These are phyloP conservation scores for Alternaria sp. DNA, from an alignment of 2,329 filamentous ascomycete genomes.

Conservation along the genomic window DNA sequence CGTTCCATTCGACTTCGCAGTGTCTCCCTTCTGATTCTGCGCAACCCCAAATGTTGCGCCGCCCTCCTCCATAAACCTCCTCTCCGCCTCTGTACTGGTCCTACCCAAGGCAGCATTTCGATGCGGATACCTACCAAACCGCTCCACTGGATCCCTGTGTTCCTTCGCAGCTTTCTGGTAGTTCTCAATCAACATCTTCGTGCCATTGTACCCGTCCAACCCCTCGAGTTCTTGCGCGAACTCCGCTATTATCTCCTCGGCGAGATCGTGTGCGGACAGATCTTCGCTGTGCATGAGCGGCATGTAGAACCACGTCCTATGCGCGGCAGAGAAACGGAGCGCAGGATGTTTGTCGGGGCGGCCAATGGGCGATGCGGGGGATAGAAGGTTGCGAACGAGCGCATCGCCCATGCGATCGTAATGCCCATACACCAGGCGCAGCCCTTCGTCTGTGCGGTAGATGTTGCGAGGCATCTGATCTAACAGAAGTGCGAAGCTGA, in stretches of 20 bases:
- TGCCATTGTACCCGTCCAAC: slow-evolving; percentile 32
- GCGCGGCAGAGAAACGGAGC: slow-evolving; percentile 41
- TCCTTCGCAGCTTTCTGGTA: slow-evolving; percentile 50
- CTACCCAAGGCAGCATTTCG: slow-evolving; percentile 61
- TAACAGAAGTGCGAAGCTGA: slow-evolving; percentile 63
- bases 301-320: slow-evolving; percentile 64
- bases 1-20: neutral
- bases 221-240: slow-evolving; percentile 44
- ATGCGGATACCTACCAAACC: slow-evolving; percentile 66
- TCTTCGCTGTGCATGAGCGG: slow-evolving; percentile 67
- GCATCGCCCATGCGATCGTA: slow-evolving; percentile 64
- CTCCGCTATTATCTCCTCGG: slow-evolving; percentile 40
- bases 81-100: slow-evolving; percentile 58
- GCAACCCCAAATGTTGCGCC: slow-evolving; percentile 51
- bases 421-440: slow-evolving; percentile 58
- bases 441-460: slow-evolving; percentile 56
- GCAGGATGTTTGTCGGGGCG: slow-evolving; percentile 40
- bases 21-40: slow-evolving; percentile 13
- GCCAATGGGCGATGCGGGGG: slow-evolving; percentile 20
- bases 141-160: slow-evolving; percentile 59
- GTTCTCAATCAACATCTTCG: slow-evolving; percentile 37
- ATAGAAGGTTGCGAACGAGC: slow-evolving; percentile 50
- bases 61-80: slow-evolving; percentile 55
- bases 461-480: slow-evolving; percentile 70
- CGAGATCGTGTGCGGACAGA: slow-evolving; percentile 52